Evolutionary conservation across 371 early-diverging fungal genomes (phyloP), one percentile per base, ranked within the genome.

Genomic region (Entomophthora muscae): DNA sequence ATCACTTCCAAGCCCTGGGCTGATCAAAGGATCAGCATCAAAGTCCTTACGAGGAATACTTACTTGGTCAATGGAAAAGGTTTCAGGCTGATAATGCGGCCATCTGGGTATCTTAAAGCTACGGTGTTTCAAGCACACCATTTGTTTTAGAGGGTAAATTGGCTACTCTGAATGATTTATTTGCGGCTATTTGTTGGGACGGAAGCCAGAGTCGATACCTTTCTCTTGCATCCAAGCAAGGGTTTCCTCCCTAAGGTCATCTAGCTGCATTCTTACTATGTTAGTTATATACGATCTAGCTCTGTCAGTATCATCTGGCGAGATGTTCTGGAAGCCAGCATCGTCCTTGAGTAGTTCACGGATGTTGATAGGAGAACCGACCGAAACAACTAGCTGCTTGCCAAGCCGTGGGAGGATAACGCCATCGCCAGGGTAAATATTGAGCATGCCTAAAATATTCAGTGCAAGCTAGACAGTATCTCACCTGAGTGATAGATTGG

Each of bases 401-500:
- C 66, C 57, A 1, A 70, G 57, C n/a, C 63, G 57, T 17, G 72
- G 73, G 3, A 66, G 54, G 22, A 29, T 32, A n/a, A n/a, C n/a
- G n/a, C n/a, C n/a, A n/a, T n/a, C n/a, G 58, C 78, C 66, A 0
- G 83, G 83, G 63, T 80, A 72, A 7, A 80, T 73, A 1, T 72
- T 27, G 13, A 74, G 70, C 75, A 84, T 73, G 0, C 85, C 78
- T 63, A 29, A 63, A n/a, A 21, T 32, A 28, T 10, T 21, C 29
- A 33, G 30, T 3, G 10, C 23, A 13, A 57, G 13, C 17, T 28
- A 26, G 2, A 57, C 3, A 1, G 22, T 32, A 42, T 1, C 31
- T 12, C 72, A 72, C 83, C 85, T 59, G 73, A 61, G 61, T 87
- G 85, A 73, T 76, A 84, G 52, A 89, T 77, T 13, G 89, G 89